A percentile compares a stretch with the other conserved stretches of the same genome.
Conservation (phyloP, 1,284 basidiomycete species). For the Ceratobasidium sp. region DNA sequence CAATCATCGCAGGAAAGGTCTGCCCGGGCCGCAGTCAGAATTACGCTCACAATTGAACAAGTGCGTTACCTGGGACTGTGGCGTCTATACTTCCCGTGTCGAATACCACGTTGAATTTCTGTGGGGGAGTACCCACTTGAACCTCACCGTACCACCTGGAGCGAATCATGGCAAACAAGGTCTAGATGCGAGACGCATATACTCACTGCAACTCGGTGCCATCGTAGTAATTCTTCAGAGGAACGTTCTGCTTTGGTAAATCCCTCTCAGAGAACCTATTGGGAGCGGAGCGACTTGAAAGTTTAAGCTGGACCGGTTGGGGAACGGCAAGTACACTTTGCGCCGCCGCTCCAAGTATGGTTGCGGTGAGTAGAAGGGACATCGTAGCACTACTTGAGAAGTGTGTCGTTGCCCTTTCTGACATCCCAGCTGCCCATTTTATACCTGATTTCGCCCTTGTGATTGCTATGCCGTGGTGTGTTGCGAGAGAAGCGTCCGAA, state of each 20-base stretch:
- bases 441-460: background rate
- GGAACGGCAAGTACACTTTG: background rate
- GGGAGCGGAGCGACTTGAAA: background rate
- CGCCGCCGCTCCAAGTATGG: background rate
- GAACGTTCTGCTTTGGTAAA: conserved; percentile 17
- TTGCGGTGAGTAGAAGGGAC: background rate
- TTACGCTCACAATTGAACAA: background rate
- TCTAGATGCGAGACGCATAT: background rate
- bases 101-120: conserved; percentile 42
- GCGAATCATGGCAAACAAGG: background rate
- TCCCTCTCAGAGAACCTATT: background rate
- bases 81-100: conserved; percentile 40
- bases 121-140: conserved; percentile 41
- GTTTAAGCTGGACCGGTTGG: background rate
- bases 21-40: background rate
- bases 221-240: conserved; percentile 39
- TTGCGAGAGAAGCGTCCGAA: no score
- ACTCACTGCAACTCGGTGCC: conserved; percentile 41
- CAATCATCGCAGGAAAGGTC: conserved; percentile 11
- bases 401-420: background rate
- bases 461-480: no score
- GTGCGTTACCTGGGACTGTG: conserved; percentile 18
- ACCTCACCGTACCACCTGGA: conserved; percentile 42
- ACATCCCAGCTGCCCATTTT: background rate
- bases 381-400: background rate